A percentile compares a stretch with the other conserved stretches of the same genome.
Evolutionary conservation across 1,284 basidiomycete species (phyloP).

Genomic region (Nidula niveotomentosa): DNA sequence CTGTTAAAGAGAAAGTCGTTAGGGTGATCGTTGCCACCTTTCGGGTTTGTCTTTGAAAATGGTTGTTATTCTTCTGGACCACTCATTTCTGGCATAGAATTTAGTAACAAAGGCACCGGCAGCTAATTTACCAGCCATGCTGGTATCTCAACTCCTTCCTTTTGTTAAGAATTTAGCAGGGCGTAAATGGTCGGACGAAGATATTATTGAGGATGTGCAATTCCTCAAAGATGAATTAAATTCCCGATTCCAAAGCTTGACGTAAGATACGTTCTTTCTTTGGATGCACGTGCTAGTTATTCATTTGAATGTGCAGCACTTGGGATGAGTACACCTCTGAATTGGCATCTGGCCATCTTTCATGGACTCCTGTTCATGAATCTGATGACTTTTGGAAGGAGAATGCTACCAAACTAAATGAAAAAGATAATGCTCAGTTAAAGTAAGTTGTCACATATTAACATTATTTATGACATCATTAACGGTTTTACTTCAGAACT

Average conservation of each 20-base stretch:
- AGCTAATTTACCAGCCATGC: conserved; percentile 89
- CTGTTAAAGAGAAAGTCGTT: conserved; percentile 97
- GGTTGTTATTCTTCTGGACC: no score
- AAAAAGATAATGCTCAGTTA: conserved; percentile 77
- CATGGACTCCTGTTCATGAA: conserved; percentile 95
- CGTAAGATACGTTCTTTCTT: conserved; percentile 47
- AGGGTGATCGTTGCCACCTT: conserved; percentile 95
- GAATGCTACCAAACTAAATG: conserved; percentile 85
- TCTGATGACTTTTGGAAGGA: conserved; percentile 98
- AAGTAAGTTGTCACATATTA: conserved; percentile 47
- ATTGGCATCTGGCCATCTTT: conserved; percentile 85
- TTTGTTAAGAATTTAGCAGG: conserved; percentile 83
- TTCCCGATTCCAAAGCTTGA: conserved; percentile 83
- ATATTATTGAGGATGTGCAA: conserved; percentile 89
- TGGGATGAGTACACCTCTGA: conserved; percentile 97
- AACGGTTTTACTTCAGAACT: conserved; percentile 41
- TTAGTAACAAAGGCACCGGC: conserved; percentile 81
- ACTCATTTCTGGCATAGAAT: conserved; percentile 54
- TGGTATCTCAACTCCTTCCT: conserved; percentile 85
- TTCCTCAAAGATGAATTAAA: conserved; percentile 85
- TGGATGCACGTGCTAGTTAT: not conserved
- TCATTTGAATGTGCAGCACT: conserved; percentile 52
- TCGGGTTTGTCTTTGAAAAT: conserved; percentile 47
- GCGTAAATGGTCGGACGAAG: conserved; percentile 95
- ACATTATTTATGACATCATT: not conserved